phyloP scores from a whole-genome alignment of 352 stramenopile genomes.

The Phytophthora constricta region DNA sequence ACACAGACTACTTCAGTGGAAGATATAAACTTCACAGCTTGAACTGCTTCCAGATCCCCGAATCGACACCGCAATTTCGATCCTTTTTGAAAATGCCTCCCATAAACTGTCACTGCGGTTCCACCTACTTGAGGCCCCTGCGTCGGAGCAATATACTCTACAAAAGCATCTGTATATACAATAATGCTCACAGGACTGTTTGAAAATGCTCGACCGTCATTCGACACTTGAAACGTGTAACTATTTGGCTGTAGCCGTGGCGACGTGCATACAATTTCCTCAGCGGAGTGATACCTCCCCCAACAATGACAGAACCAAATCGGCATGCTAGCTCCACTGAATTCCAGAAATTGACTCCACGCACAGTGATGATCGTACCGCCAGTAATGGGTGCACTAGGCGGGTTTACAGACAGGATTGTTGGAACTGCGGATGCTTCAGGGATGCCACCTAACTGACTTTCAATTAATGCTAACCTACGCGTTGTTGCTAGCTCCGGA shows the following conservation, averaged over 20 bases:
- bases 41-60: constrained; percentile 51
- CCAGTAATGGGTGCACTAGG: constrained; percentile 25
- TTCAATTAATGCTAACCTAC: constrained; percentile 2
- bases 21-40: constrained; percentile 73
- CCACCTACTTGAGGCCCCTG: constrained; percentile 78
- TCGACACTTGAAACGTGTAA: constrained; percentile 84
- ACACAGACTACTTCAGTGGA: constrained; percentile 75
- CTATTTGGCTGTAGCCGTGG: constrained; percentile 57
- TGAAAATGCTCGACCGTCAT: constrained; percentile 70
- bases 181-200: constrained; percentile 62
- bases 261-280: constrained; percentile 63
- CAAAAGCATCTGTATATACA: constrained; percentile 78
- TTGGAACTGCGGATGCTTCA: constrained; percentile 8
- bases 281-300: constrained; percentile 55
- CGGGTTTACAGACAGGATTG: constrained; percentile 32
- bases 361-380: constrained; percentile 77
- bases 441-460: not conserved
- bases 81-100: constrained; percentile 78
- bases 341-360: constrained; percentile 80
- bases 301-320: constrained; percentile 73
- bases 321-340: constrained; percentile 76
- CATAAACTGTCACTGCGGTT: constrained; percentile 86
- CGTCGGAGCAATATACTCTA: constrained; percentile 71
- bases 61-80: constrained; percentile 79
- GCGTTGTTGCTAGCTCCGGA: constrained; percentile 17